Percentiles rank a stretch among this genome's conserved stretches.
Conservation (phyloP, 192 early-diverging fungal genomes). For the Podila epicladia region DNA sequence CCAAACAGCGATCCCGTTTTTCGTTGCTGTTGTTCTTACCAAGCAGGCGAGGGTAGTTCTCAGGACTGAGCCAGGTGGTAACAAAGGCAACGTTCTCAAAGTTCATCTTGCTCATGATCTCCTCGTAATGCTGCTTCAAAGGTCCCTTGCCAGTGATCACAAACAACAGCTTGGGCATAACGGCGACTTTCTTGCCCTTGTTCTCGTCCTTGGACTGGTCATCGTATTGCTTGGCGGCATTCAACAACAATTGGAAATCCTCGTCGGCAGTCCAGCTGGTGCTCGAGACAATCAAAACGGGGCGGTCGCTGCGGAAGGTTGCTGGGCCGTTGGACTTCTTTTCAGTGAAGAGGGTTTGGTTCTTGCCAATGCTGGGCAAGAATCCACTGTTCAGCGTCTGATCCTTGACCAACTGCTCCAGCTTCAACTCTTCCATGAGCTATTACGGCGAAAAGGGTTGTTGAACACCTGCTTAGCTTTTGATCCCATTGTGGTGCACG, state of each 20-base stretch:
- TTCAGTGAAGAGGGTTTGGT: constrained; percentile 57
- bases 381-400: constrained; percentile 54
- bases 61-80: constrained; percentile 83
- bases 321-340: constrained; percentile 34
- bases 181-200: constrained; percentile 9
- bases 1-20: too few species aligned
- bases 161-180: constrained; percentile 72
- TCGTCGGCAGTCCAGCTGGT: constrained; percentile 98
- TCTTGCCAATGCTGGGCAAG: constrained; percentile 27
- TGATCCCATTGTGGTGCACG: neutral
- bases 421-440: constrained; percentile 54
- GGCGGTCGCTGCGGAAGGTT: constrained; percentile 65
- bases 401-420: constrained; percentile 54
- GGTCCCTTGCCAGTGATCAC: constrained; percentile 96
- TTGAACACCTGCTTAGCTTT: neutral
- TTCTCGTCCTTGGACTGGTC: constrained; percentile 20
- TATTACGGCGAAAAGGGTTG: constrained; percentile 10
- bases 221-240: constrained; percentile 71
- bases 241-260: constrained; percentile 87
- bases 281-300: constrained; percentile 84
- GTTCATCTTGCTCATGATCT: constrained; percentile 63
- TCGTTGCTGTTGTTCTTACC: constrained; percentile 49
- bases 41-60: constrained; percentile 89
- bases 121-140: constrained; percentile 73
- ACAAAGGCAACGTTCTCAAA: constrained; percentile 68